These are phyloP conservation scores for Tremellales sp. DNA, from an alignment of 1,284 basidiomycete species.

Conservation along the genomic window DNA sequence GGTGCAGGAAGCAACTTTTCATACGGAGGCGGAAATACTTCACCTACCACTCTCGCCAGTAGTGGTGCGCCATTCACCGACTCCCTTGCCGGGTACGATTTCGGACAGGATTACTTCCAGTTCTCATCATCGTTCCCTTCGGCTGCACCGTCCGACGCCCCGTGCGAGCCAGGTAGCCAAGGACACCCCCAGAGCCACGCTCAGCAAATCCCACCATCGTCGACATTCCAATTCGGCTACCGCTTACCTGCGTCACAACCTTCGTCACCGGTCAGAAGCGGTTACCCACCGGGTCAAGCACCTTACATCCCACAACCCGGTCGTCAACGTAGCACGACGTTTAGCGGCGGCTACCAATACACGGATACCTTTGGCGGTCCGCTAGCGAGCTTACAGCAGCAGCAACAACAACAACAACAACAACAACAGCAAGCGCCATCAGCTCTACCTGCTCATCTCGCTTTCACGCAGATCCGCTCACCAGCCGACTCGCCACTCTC, in stretches of 20 bases:
- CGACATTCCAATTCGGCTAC: slow-evolving; percentile 18
- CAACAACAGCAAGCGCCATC: slow-evolving; percentile 10
- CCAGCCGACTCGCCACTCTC: slow-evolving; percentile 19
- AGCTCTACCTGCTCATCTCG: slow-evolving; percentile 35
- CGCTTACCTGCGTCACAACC: slow-evolving; percentile 42
- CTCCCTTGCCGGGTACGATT: slow-evolving; percentile 23
- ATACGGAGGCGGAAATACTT: slow-evolving; percentile 8
- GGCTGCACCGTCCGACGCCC: slow-evolving; percentile 10
- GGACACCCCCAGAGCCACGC: not conserved
- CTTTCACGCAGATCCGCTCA: slow-evolving; percentile 28
- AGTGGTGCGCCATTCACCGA: slow-evolving; percentile 38
- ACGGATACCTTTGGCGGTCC: slow-evolving; percentile 7
- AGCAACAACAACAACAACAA: slow-evolving; percentile 4
- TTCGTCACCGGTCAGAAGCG: slow-evolving; percentile 33
- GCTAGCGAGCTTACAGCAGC: not conserved
- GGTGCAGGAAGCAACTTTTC: not conserved
- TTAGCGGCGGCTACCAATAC: slow-evolving; percentile 33
- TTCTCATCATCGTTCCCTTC: slow-evolving; percentile 25
- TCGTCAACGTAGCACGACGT: slow-evolving; percentile 39
- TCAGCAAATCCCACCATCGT: slow-evolving; percentile 10
- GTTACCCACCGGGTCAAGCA: slow-evolving; percentile 24
- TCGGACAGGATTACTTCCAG: slow-evolving; percentile 39
- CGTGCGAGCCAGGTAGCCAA: too few relatives aligned
- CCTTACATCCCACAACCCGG: slow-evolving; percentile 20
- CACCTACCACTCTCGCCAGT: slow-evolving; percentile 33